Evolutionary conservation across 208 protist species (phyloP), one percentile per base, ranked within the genome.

Genomic region (Acanthamoeba castellanii): DNA sequence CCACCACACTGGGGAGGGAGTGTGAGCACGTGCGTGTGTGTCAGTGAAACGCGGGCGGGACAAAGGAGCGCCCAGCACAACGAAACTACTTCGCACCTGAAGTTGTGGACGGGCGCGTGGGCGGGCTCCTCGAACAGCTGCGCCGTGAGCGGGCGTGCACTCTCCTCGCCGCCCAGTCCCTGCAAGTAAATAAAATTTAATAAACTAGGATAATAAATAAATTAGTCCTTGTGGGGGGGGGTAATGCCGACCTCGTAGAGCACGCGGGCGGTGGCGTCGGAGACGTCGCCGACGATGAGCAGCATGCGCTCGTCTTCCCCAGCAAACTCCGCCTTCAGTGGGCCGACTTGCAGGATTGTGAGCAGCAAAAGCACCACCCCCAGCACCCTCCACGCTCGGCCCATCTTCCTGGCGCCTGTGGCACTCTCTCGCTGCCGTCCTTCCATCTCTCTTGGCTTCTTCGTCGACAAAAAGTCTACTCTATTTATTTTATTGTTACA

Each of bases 281-380:
- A n/a, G 8, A 88, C 81, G 20, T 88, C 81, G 7, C 81, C 81
- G 3, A 88, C 81, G 45, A 88, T 88, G 81, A 88, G 81, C 5
- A 88, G 55, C 27, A 76, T 18, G 27, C n/a, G 68, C 16, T 76
- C 32, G 18, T 42, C 68, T 4, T 37, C 22, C 18, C 37, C 13
- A 6, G 6, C 22, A 47, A 76, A 32, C 27, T n/a, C 18, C 9
- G 68, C n/a, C 27, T 76, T 6, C 7, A 4, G 22, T 27, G 11
- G 68, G 22, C 68, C 68, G 34, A 76, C 18, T 27, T n/a, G n/a
- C n/a, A n/a, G n/a, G n/a, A n/a, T n/a, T n/a, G n/a, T n/a, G n/a
- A 76, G 20, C 22, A 16, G 9, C 13, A 27, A 16, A 4, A 64
- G 59, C 59, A 64, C 18, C 18, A 64, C 5, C 47, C 7, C 47